A percentile compares a stretch with the other conserved stretches of the same genome.
These are phyloP conservation scores for Globisporangium carolinianum DNA, from an alignment of 352 stramenopile species.

Conservation along the genomic window DNA sequence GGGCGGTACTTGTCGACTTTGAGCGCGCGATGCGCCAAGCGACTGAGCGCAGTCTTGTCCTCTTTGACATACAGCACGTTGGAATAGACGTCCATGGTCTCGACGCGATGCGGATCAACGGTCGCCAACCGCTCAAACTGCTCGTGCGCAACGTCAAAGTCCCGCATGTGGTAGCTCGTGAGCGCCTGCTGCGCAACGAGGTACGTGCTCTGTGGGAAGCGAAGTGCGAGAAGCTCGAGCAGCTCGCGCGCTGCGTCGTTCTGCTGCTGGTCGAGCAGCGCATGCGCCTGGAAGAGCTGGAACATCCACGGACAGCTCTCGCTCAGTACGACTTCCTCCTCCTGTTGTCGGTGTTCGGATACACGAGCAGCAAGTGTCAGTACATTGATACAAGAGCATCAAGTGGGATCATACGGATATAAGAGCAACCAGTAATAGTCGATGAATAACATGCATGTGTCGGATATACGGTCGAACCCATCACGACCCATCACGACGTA, in stretches of 20 bases:
- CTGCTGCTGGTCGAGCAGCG: conserved; percentile 73
- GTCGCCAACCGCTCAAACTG: conserved; percentile 60
- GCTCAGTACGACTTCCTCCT: conserved; percentile 50
- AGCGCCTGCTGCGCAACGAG: conserved; percentile 69
- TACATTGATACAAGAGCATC: too few relatives aligned
- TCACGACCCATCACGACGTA: conserved; percentile 4
- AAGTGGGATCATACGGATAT: too few relatives aligned
- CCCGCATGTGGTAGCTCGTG: conserved; percentile 75
- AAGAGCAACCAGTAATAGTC: too few relatives aligned
- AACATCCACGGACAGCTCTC: conserved; percentile 70
- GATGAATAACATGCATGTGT: too few relatives aligned
- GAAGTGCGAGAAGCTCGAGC: conserved; percentile 32
- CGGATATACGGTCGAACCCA: conserved; percentile 11
- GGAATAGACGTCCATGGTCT: conserved; percentile 83
- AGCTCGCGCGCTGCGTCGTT: conserved; percentile 56
- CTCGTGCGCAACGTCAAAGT: conserved; percentile 76
- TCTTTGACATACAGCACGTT: conserved; percentile 86
- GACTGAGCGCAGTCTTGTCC: conserved; percentile 80
- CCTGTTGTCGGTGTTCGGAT: conserved; percentile 14
- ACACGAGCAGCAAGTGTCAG: background rate
- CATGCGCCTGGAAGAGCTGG: conserved; percentile 78
- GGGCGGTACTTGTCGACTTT: conserved; percentile 95
- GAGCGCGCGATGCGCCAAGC: conserved; percentile 88
- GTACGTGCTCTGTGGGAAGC: conserved; percentile 71
- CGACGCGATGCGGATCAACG: conserved; percentile 65